Base-by-base conservation (phyloP, 2,329 filamentous ascomycete genomes). In the Trichoderma sp. region DNA sequence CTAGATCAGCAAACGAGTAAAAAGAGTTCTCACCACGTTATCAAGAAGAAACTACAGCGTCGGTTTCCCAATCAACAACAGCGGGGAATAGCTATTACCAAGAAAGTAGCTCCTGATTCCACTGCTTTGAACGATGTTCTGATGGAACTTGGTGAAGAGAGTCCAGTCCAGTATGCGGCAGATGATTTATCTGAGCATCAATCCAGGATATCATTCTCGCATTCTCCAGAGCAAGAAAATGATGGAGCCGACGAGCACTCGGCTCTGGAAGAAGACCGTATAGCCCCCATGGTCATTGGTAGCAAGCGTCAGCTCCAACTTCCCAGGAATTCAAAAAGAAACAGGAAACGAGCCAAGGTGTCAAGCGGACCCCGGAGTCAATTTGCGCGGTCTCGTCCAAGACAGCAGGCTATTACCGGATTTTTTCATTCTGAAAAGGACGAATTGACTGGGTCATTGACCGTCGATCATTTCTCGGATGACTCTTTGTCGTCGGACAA, bases 41-140 rank as follows among this genome's bases (percentile, higher is more conserved):
- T 77, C 8, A 77, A 78, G 24, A 81, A 78, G 63, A 82, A 80
- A 59, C 79, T 77, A 76, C 79, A 71, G 80, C 81, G 79, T 11
- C 81, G 78, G 24, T 85, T 84, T 3, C 83, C 84, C 1, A 85
- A 86, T 62, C 83, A 81, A 45, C 83, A 84, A 27, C 81, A 82
- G 9, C 86, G 87, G 18, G 89, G 89, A 2, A 85, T 91, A 35
- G 89, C 89, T 14, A 83, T 89, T 74, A 85, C 83, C 31, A 85
- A 84, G 66, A 82, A 83, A 21, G 78, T 80, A 24, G 81, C 81
- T 1, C 78, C 84, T 8, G 63, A 77, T 11, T 79, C 79, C 7
- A 79, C 80, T 41, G 74, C 81, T 8, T 50, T 24, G 2, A 31
- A 77, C 82, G 1, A 80, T 83, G 6, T 81, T 87, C 64, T 82